Conservation (phyloP, 2,329 filamentous ascomycete genomes). For the Ophiostoma fasciatum region DNA sequence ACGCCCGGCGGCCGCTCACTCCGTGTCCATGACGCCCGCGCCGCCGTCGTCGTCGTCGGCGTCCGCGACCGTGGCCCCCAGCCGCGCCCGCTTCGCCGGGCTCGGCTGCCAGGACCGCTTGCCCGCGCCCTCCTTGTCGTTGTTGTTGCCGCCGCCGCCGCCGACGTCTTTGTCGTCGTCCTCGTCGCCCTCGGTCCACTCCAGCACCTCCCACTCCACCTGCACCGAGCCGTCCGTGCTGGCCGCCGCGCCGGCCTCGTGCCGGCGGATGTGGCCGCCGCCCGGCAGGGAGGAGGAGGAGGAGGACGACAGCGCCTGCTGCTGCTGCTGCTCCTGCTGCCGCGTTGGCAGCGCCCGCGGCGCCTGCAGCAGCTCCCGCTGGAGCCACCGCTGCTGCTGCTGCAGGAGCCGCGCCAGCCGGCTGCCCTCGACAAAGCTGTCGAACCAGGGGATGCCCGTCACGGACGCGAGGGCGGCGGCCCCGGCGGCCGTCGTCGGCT, state of each 20-base stretch:
- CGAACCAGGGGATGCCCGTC: constrained; percentile 66
- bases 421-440: constrained; percentile 65
- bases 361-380: constrained; percentile 35
- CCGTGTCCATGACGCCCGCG: constrained; percentile 9
- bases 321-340: background rate
- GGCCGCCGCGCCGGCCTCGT: constrained; percentile 10
- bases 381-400: constrained; percentile 40
- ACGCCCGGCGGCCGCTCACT: constrained; percentile 1
- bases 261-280: constrained; percentile 12
- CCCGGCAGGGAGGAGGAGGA: no score
- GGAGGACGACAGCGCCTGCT: no score
- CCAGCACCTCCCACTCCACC: constrained; percentile 73
- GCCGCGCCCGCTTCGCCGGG: constrained; percentile 36
- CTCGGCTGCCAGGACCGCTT: constrained; percentile 23
- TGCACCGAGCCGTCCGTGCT: constrained; percentile 49
- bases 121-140: constrained; percentile 27
- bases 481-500: background rate
- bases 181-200: constrained; percentile 42
- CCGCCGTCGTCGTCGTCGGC: constrained; percentile 16
- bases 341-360: constrained; percentile 33
- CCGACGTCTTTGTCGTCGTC: constrained; percentile 13
- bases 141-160: constrained; percentile 25
- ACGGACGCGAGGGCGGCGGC: constrained; percentile 37
- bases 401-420: constrained; percentile 51
- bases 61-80: constrained; percentile 19